Evolutionary conservation across 2,329 filamentous ascomycete species (phyloP), one percentile per base, ranked within the genome.

Genomic region (Aspergillus pseudoterreus): DNA sequence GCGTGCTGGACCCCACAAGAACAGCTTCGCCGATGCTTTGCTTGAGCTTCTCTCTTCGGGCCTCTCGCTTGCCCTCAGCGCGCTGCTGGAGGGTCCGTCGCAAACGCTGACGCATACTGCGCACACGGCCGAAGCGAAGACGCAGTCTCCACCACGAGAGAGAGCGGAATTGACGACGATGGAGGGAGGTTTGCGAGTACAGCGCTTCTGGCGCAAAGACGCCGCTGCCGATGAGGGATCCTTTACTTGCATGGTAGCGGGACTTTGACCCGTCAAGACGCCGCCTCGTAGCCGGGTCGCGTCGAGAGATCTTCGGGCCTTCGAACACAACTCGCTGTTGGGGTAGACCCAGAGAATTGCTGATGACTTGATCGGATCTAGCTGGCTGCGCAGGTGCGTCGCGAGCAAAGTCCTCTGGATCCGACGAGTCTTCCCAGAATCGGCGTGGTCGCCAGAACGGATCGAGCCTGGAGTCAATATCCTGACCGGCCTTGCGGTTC

Each of bases 381-480:
- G 44, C 5, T 27, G 33, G 4, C 21, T 27, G 21, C 10, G 32
- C 19, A 8, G 15, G 27, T 22, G 45, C 47, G n/a, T 52, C 51
- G 11, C 47, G 50, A 15, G 54, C 52, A 9, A 57, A 54, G 15
- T 74, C 70, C 36, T 76, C 74, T 10, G 70, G 67, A 44, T 71
- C 71, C 14, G 74, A 69, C 22, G 81, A 67, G 36, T 79, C 80
- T 36, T 84, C 81, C 82, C 82, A 85, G 66, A 85, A 84, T n/a
- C 77, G 77, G 35, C 78, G 78, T 1, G 83, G 83, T 19, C 79
- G 76, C 83, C 83, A 86, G 62, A 85, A 82, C 1, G 83, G 82
- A 57, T 84, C 78, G 5, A 83, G 65, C 38, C 74, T 75, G 41
- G 72, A 73, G 49, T 82, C 75, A 43, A 74, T 68, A 19, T 75